Evolutionary conservation across 73 alveolate species (phyloP).

Genomic region (Uronychia binucleata): DNA sequence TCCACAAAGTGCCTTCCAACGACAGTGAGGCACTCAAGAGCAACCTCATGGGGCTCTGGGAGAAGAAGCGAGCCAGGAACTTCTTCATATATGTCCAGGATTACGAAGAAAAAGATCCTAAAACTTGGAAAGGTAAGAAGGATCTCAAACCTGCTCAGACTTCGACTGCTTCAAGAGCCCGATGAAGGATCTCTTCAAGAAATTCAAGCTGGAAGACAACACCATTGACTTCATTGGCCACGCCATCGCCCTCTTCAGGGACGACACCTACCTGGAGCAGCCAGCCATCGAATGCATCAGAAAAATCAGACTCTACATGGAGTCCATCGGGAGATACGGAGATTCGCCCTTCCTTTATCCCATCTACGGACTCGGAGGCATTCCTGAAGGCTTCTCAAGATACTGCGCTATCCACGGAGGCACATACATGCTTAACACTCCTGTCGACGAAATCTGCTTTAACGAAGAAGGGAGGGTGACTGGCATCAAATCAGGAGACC

Average conservation of each 20-base stretch:
- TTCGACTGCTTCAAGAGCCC: conserved; percentile 70
- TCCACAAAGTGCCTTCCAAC: conserved; percentile 97
- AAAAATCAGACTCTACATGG: conserved; percentile 88
- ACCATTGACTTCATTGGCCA: conserved; percentile 99
- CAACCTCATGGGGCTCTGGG: conserved; percentile 98
- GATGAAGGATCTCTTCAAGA: conserved; percentile 76
- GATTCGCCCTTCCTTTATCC: conserved; percentile 99
- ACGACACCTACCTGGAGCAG: conserved; percentile 78
- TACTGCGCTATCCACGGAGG: conserved; percentile 98
- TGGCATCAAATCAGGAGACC: conserved; percentile 81
- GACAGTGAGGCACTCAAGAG: conserved; percentile 95
- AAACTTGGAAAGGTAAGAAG: conserved; percentile 65
- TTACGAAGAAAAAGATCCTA: conserved; percentile 78
- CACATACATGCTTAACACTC: conserved; percentile 96
- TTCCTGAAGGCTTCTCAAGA: conserved; percentile 98
- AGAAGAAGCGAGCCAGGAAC: conserved; percentile 97
- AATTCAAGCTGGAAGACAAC: conserved; percentile 88
- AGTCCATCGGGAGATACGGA: conserved; percentile 89
- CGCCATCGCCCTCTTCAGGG: conserved; percentile 95
- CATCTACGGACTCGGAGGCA: conserved; percentile 97
- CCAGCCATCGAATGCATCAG: conserved; percentile 81
- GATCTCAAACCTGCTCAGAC: background rate
- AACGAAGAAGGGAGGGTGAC: conserved; percentile 89
- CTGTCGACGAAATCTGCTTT: conserved; percentile 93
- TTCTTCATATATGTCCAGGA: conserved; percentile 92